Percentiles rank a stretch among this genome's conserved stretches.
These are phyloP conservation scores for Nissolia schottii DNA, from an alignment of 306 rosid species.

Conservation along the genomic window DNA sequence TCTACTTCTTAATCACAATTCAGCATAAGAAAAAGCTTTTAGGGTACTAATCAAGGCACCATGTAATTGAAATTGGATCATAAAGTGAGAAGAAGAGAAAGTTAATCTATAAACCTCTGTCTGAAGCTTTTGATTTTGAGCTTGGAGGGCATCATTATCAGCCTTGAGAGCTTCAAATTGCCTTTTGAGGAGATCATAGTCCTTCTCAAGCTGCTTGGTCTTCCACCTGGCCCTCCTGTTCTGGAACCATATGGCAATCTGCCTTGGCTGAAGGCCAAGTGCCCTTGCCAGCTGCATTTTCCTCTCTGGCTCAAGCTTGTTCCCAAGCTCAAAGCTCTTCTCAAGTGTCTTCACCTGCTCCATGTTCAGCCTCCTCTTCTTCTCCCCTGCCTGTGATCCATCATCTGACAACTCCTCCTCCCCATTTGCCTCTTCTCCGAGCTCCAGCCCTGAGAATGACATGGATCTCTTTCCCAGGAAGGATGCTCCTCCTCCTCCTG, in stretches of 20 bases:
- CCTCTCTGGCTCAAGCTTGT: slow-evolving; percentile 86
- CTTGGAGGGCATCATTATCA: slow-evolving; percentile 61
- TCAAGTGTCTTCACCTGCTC: slow-evolving; percentile 85
- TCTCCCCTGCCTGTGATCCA: slow-evolving; percentile 81
- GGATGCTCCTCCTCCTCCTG: slow-evolving; percentile 64
- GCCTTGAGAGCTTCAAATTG: slow-evolving; percentile 73
- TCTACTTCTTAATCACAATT: neutral
- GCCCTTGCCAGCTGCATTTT: slow-evolving; percentile 83
- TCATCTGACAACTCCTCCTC: slow-evolving; percentile 78
- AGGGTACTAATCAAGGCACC: neutral
- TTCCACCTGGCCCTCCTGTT: slow-evolving; percentile 90
- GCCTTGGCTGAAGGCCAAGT: slow-evolving; percentile 74
- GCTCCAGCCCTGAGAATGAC: slow-evolving; percentile 68
- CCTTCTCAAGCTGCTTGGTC: slow-evolving; percentile 80
- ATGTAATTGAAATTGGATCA: neutral
- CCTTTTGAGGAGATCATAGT: slow-evolving; percentile 69
- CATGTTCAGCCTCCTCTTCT: slow-evolving; percentile 78
- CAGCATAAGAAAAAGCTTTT: neutral
- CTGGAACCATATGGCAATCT: slow-evolving; percentile 86
- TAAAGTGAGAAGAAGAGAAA: neutral
- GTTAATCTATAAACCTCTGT: slow-evolving; percentile 51
- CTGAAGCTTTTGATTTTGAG: slow-evolving; percentile 70
- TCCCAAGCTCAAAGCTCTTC: slow-evolving; percentile 82
- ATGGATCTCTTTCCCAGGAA: slow-evolving; percentile 71
- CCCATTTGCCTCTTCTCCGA: slow-evolving; percentile 60